Percentiles rank a stretch among this genome's conserved stretches.
Evolutionary conservation across 2,329 filamentous ascomycete genomes (phyloP).

Genomic region (Stagonosporopsis cucurbitacearum): DNA sequence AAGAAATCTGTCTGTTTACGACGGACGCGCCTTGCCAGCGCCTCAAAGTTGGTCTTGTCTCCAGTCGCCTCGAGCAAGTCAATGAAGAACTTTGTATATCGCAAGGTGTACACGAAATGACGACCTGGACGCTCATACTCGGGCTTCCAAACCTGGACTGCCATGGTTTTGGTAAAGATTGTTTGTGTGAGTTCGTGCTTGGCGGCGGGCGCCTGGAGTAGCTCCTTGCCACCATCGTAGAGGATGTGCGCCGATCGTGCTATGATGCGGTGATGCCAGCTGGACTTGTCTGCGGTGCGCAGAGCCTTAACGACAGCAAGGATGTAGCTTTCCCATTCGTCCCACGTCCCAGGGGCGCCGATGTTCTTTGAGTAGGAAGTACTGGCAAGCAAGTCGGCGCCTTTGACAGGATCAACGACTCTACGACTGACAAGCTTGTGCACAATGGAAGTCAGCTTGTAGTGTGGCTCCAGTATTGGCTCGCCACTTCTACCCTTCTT

Average conservation of each 20-base stretch:
- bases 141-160: conserved; percentile 93
- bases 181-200: conserved; percentile 82
- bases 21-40: conserved; percentile 77
- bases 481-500: conserved; percentile 70
- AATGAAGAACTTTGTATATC: conserved; percentile 84
- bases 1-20: conserved; percentile 80
- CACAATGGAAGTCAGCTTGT: conserved; percentile 82
- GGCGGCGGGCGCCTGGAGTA: conserved; percentile 64
- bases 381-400: conserved; percentile 57
- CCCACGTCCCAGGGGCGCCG: conserved; percentile 55
- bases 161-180: conserved; percentile 93
- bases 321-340: conserved; percentile 67
- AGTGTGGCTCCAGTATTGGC: conserved; percentile 87
- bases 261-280: conserved; percentile 94
- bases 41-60: conserved; percentile 78
- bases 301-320: conserved; percentile 66
- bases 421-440: conserved; percentile 75
- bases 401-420: conserved; percentile 55
- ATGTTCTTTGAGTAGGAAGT: conserved; percentile 64
- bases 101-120: conserved; percentile 89
- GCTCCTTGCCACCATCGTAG: conserved; percentile 62
- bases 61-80: conserved; percentile 74
- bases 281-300: conserved; percentile 80
- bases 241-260: conserved; percentile 71
- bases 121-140: conserved; percentile 83